Base-by-base conservation (phyloP, 306 rosid genomes). In the Quercus suber region DNA sequence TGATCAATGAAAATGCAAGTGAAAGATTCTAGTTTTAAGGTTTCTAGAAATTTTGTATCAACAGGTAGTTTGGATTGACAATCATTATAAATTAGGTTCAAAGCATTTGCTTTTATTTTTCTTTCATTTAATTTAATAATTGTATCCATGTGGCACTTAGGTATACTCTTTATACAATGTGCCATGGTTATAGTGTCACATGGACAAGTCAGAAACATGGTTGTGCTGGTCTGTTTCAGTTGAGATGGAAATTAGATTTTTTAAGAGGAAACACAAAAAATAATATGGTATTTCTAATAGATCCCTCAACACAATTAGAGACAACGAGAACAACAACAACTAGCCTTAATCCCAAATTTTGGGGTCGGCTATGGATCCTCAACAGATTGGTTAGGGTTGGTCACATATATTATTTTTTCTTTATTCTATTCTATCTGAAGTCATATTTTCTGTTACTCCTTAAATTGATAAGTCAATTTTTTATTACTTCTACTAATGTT, bases 131-230 rank as follows among this genome's bases (percentile, higher is more conserved):
- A 23, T 20, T 59, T 20, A 59, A 59, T 59, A 67, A 67, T 18
- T 35, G 30, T 64, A 35, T 67, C 19, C 52, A 19, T 67, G 17
- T 27, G 27, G 30, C 67, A 60, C 7, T 12, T 67, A 67, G 45
- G 37, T 67, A 5, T 67, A 33, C 52, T 67, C 72, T 67, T 67
- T 67, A n/a, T 31, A 31, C 25, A 15, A 31, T 33, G 49, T 65
- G 49, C 23, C 21, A 30, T 33, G 63, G 49, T 65, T 20, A 60
- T 28, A 25, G 3, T 58, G 56, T 41, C 45, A 70, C 3, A 65
- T 6, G 68, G 75, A 58, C 73, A 64, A 76, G 70, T 41, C 58
- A 55, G 53, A 56, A 81, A 49, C 28, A 76, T 87, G 76, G 67
- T 35, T 68, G 69, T 41, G 21, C 75, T 78, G 72, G 69, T 37